Evolutionary conservation across 805 yeast genomes (phyloP), one percentile per base, ranked within the genome.

Genomic region (Saturnispora galanensis): DNA sequence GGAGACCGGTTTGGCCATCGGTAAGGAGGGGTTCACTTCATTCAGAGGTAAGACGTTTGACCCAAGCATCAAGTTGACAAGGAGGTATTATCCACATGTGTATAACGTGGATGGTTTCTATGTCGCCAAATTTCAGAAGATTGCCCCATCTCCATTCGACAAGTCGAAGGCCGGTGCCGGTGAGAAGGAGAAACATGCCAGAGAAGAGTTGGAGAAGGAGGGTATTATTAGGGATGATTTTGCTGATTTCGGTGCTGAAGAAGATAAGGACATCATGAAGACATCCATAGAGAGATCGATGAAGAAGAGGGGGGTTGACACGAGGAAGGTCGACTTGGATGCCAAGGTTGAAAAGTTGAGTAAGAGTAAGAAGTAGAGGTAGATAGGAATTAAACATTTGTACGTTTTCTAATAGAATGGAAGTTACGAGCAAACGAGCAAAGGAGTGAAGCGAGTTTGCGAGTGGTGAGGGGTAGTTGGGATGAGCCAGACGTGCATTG

Each of bases 31-130:
- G 6, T 93, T 90, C 68, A 81, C 95, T 5, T 80, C 89, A 34
- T 93, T 74, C 70, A 76, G 97, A 63, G 99, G 98, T 41, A 90
- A 89, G 66, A 84, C 77, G 46, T 93, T 89, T 72, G 79, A 84
- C 61, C 75, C 85, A 37, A 77, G 76, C 54, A 63, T 93, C 45
- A 76, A 77, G 41, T 68, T 90, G 55, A 89, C 97, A 3, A 79
- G 96, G 71, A 79, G 99, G 65, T 93, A 90, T 66, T 93, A 93
- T 63, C 99, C 99, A 45, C 99, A 93, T 67, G 89, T 96, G 26
- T 93, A 93, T 63, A 93, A 93, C 64, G 98, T 93, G 45, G 99
- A 93, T 66, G 99, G 99, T 18, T 93, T 93, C 75, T 93, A 70
- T 64, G 98, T 93, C 48, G 99, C 99, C 45, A 93, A 90, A 65